These are phyloP conservation scores for Erythrophleum ivorense DNA, from an alignment of 331 rosid genomes.

Conservation along the genomic window DNA sequence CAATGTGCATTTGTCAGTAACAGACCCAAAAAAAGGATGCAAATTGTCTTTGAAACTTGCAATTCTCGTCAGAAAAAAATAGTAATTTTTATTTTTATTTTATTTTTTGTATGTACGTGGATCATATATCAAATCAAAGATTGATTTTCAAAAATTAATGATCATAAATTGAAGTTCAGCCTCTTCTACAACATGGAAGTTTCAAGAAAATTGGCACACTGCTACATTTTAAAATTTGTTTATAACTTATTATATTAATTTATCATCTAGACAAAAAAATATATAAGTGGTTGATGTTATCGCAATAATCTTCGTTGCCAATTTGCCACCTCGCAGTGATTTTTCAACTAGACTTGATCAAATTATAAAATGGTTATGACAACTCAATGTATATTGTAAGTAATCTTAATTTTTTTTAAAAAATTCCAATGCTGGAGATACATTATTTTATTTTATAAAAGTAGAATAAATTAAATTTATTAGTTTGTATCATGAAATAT, in stretches of 20 bases:
- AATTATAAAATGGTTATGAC: neutral
- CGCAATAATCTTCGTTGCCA: neutral
- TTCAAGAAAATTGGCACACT: neutral
- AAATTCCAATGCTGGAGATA: neutral
- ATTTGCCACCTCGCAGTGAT: neutral
- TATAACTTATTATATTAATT: neutral
- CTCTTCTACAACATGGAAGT: neutral
- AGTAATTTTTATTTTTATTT: too few relatives aligned
- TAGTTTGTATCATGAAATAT: too few relatives aligned
- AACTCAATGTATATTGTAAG: neutral
- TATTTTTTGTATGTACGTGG: too few relatives aligned
- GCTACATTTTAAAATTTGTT: neutral
- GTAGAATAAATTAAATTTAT: too few relatives aligned
- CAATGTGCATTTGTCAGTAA: too few relatives aligned
- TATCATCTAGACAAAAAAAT: neutral
- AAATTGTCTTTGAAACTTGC: too few relatives aligned
- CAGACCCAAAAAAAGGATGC: too few relatives aligned
- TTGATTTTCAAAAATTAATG: too few relatives aligned
- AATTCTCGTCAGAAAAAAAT: too few relatives aligned
- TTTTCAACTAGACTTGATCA: neutral
- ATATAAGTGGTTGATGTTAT: neutral
- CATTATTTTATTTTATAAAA: neutral
- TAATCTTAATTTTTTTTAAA: neutral
- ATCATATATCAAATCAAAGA: too few relatives aligned
- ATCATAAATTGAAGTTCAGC: neutral